These are phyloP conservation scores for Amanita rubescens DNA, from an alignment of 768 basidiomycete genomes.

Conservation along the genomic window DNA sequence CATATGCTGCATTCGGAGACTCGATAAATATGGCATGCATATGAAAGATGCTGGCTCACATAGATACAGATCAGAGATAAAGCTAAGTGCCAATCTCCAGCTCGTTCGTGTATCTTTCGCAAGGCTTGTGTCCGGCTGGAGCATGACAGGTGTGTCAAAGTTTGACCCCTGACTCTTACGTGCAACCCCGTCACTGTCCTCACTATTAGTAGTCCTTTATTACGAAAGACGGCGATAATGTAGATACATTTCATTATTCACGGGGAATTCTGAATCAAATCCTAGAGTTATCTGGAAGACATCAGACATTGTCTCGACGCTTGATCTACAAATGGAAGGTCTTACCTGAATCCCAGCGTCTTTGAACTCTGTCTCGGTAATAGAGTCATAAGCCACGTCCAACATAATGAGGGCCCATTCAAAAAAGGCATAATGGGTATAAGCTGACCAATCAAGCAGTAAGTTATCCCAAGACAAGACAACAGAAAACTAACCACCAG, in stretches of 20 bases:
- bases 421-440: conserved; percentile 79
- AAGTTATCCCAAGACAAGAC: neutral
- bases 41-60: conserved; percentile 34
- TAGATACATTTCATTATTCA: conserved; percentile 37
- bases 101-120: neutral
- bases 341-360: conserved; percentile 47
- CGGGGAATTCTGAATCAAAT: conserved; percentile 8
- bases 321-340: neutral
- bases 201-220: conserved; percentile 9
- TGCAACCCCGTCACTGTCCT: conserved; percentile 3
- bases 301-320: neutral
- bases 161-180: neutral
- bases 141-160: neutral
- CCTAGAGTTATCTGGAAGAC: conserved; percentile 14
- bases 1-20: conserved; percentile 43
- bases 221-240: conserved; percentile 34
- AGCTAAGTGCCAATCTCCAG: conserved; percentile 14
- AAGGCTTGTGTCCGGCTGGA: neutral
- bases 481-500: conserved; percentile 53
- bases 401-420: conserved; percentile 80
- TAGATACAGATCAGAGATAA: conserved; percentile 42
- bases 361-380: conserved; percentile 53
- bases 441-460: conserved; percentile 41
- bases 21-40: conserved; percentile 10
- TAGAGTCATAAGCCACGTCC: conserved; percentile 67